Base-by-base conservation (phyloP, 768 basidiomycete species). In the Coprinopsis sp. region DNA sequence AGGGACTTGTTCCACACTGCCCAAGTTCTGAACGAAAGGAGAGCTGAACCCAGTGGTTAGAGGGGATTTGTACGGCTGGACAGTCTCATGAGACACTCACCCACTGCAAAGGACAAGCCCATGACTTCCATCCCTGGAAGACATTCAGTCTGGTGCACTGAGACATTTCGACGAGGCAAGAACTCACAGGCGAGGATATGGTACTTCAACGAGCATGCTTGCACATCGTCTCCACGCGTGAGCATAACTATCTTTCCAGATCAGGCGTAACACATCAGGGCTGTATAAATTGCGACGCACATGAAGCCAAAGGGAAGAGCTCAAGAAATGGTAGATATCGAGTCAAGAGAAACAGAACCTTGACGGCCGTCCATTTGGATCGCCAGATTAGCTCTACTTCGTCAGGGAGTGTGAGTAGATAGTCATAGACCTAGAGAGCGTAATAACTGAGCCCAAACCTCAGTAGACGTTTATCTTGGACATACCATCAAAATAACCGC, bases 1-100 rank as follows among this genome's bases (percentile, higher is more conserved):
- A 16, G 37, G 18, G 42, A 42, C 28, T 48, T 52, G n/a, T 52
- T 47, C 51, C 51, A 52, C 8, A 52, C 51, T 1, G 51, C 51
- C 51, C 51, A 52, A 22, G 47, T 48, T 21, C 51, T 46, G 14
- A 52, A 13, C 3, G 51, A 44, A 18, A 52, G 51, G 18, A 52
- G 24, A 3, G 48, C 47, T 52, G 11, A 24, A 28, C 13, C 25
- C 25, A 14, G 18, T 7, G 18, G n/a, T 13, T 16, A 14, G 34
- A 38, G n/a, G 40, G 28, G 28, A 24, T n/a, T 30, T 22, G 18
- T 11, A 27, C 25, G 5, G 8, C 7, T 8, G 8, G 8, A 8
- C 16, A 8, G 16, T 12, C 8, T 8, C 7, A 8, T 36, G 34
- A 7, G 16, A 36, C 16, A 43, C 16, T 24, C 16, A 3, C 19